Percentiles rank a stretch among this genome's conserved stretches.
Conservation (phyloP, 352 stramenopile species). For the Peronospora destructor region DNA sequence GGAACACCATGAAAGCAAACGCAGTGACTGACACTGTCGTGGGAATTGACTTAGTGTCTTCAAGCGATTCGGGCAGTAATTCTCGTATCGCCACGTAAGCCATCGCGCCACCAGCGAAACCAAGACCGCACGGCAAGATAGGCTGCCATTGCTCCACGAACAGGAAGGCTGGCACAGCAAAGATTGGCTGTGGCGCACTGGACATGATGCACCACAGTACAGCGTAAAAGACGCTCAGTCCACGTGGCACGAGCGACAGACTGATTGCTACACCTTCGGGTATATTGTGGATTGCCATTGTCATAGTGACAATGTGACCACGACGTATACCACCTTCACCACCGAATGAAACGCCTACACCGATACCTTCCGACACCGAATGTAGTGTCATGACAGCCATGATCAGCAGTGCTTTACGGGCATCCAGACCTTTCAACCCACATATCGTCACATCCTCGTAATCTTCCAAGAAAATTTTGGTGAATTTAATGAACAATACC, state of each 20-base stretch:
- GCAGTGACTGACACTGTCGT: slow-evolving; percentile 63
- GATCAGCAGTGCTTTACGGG: slow-evolving; percentile 92
- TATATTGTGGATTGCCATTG: slow-evolving; percentile 97
- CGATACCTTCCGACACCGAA: slow-evolving; percentile 95
- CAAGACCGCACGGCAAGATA: slow-evolving; percentile 91
- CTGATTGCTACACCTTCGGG: slow-evolving; percentile 94
- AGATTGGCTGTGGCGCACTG: slow-evolving; percentile 92
- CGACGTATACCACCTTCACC: slow-evolving; percentile 89
- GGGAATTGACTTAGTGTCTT: slow-evolving; percentile 75
- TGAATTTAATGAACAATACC: slow-evolving; percentile 95
- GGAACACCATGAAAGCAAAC: slow-evolving; percentile 73
- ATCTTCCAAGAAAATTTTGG: slow-evolving; percentile 91
- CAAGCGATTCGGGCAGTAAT: slow-evolving; percentile 70
- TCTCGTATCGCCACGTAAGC: slow-evolving; percentile 90
- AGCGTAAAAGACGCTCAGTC: slow-evolving; percentile 83
- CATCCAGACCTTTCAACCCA: slow-evolving; percentile 71
- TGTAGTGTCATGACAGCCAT: slow-evolving; percentile 99
- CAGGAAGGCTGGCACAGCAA: slow-evolving; percentile 95
- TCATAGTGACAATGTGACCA: slow-evolving; percentile 95
- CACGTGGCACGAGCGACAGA: slow-evolving; percentile 91
- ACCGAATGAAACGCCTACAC: slow-evolving; percentile 96
- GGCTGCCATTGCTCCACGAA: slow-evolving; percentile 89
- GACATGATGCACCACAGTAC: slow-evolving; percentile 89
- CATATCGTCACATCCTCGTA: slow-evolving; percentile 93
- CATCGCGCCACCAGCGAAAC: slow-evolving; percentile 97